Evolutionary conservation across 345 rosid genomes (phyloP).

Genomic region (Acer yangbiense): DNA sequence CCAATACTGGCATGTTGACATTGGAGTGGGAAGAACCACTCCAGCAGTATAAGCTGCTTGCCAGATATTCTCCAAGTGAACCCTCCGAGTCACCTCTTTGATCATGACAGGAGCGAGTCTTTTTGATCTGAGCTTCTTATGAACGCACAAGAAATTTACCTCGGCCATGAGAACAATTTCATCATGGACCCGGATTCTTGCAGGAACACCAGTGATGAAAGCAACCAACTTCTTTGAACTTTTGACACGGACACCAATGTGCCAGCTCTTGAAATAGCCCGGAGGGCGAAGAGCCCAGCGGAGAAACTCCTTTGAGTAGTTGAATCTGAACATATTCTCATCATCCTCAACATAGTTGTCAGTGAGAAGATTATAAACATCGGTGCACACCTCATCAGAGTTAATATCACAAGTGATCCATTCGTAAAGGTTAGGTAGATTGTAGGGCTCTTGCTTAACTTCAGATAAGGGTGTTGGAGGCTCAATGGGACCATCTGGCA

Average conservation of each 20-base stretch:
- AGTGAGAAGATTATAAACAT: slow-evolving; percentile 43
- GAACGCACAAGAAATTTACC: slow-evolving; percentile 48
- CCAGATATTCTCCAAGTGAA: slow-evolving; percentile 49
- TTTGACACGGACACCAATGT: slow-evolving; percentile 45
- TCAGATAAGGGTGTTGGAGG: slow-evolving; percentile 36
- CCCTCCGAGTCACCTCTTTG: slow-evolving; percentile 51
- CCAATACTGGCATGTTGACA: slow-evolving; percentile 47
- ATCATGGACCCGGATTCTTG: slow-evolving; percentile 40
- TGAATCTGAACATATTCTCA: slow-evolving; percentile 53
- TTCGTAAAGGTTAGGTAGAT: slow-evolving; percentile 46
- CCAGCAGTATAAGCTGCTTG: slow-evolving; percentile 53
- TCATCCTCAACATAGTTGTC: slow-evolving; percentile 57
- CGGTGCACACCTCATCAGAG: slow-evolving; percentile 37
- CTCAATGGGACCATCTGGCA: slow-evolving; percentile 53
- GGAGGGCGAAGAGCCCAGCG: slow-evolving; percentile 60
- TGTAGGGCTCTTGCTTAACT: slow-evolving; percentile 57
- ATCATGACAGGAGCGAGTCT: slow-evolving; percentile 53
- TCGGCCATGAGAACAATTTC: slow-evolving; percentile 42
- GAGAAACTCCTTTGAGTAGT: slow-evolving; percentile 57
- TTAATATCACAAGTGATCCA: slow-evolving; percentile 49
- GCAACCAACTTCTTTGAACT: slow-evolving; percentile 47
- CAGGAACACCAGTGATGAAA: slow-evolving; percentile 47
- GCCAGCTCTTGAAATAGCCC: slow-evolving; percentile 48
- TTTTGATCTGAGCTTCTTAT: slow-evolving; percentile 48
- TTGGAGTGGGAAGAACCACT: slow-evolving; percentile 48